Percentiles rank a stretch among this genome's conserved stretches.
Evolutionary conservation across 2,329 filamentous ascomycete species (phyloP).

Genomic region (Zopfia rhizophila): DNA sequence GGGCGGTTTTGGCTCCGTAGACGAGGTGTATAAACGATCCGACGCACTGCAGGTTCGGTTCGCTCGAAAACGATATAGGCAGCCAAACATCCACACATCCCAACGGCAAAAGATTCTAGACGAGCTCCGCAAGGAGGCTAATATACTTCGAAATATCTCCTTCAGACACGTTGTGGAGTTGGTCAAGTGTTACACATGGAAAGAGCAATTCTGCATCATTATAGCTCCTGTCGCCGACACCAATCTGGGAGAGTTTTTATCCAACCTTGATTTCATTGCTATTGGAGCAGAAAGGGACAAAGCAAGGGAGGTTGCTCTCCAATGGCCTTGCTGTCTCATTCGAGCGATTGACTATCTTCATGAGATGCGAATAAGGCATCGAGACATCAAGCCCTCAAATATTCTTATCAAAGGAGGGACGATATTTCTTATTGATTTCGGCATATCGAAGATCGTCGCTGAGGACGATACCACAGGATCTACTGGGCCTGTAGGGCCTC

Average conservation of each 20-base stretch:
- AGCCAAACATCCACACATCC: too few relatives aligned
- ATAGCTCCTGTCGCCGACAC: neutral
- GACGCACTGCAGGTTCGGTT: too few relatives aligned
- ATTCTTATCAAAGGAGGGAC: constrained; percentile 87
- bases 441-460: constrained; percentile 45
- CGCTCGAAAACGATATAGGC: too few relatives aligned
- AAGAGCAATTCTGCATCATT: neutral
- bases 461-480: neutral
- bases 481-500: neutral
- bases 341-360: constrained; percentile 96
- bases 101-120: too few relatives aligned
- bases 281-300: too few relatives aligned
- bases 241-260: neutral
- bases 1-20: too few relatives aligned
- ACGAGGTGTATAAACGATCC: too few relatives aligned
- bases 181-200: neutral
- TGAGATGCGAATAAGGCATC: constrained; percentile 97
- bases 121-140: neutral
- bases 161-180: neutral
- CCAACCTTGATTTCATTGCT: too few relatives aligned
- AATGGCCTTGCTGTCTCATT: too few relatives aligned
- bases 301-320: too few relatives aligned
- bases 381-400: constrained; percentile 93
- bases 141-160: neutral
- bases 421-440: constrained; percentile 96